A percentile compares a stretch with the other conserved stretches of the same genome.
Conservation (phyloP, 331 rosid genomes). For the Malus hybrid region DNA sequence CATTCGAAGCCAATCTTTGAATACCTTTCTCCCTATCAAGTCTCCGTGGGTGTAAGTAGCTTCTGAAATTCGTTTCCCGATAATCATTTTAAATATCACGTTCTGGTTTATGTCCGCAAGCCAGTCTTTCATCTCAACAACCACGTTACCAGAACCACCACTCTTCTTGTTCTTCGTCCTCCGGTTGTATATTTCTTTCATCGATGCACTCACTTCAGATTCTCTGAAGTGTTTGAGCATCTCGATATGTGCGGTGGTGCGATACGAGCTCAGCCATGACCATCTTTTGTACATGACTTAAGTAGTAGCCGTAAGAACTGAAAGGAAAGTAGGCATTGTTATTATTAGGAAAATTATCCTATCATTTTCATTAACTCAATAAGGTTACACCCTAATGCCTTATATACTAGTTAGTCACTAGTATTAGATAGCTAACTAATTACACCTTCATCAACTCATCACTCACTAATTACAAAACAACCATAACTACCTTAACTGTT, state of each 20-base stretch:
- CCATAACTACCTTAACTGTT: no score
- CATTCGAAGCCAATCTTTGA: neutral
- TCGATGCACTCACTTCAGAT: neutral
- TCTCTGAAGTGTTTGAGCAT: neutral
- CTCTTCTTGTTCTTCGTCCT: neutral
- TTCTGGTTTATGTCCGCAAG: neutral
- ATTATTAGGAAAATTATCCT: no score
- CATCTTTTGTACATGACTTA: neutral
- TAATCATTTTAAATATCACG: neutral
- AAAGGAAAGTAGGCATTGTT: neutral
- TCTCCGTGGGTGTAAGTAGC: neutral
- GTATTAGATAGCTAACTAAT: no score
- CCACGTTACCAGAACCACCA: neutral
- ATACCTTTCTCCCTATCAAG: neutral
- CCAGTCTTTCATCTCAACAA: constrained; percentile 1
- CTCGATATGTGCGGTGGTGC: neutral
- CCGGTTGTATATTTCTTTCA: neutral
- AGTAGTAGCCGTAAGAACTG: neutral
- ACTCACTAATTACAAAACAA: no score
- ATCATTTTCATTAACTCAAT: no score
- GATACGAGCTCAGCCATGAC: neutral
- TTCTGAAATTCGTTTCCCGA: neutral
- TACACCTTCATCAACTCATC: no score
- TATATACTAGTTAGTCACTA: no score
- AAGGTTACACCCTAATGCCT: no score